Base-by-base conservation (phyloP, 139 green algal species). In the Auxenochlorella pyrenoidosa region DNA sequence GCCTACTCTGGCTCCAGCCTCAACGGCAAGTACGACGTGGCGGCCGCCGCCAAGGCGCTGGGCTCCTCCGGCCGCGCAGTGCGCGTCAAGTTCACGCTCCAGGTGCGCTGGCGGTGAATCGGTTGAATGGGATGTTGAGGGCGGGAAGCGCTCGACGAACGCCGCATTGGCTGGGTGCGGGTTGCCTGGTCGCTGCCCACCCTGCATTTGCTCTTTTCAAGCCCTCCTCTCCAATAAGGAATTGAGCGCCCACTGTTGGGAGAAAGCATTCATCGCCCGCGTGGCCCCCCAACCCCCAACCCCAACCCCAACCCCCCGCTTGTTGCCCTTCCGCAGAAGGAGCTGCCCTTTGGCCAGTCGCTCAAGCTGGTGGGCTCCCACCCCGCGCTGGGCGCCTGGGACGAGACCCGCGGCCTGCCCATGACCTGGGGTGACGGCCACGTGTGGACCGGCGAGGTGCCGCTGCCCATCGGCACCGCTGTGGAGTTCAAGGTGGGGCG, bases 401-500 rank as follows among this genome's bases (percentile, higher is more conserved):
- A 87, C 43, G 82, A 71, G 58, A 54, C 34, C 34, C 38, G 38
- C 43, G 82, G 54, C 36, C 58, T 72, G 34, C 24, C 32, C 51
- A 71, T 87, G 47, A 80, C 63, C 70, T 87, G 78, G 78, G 54
- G 78, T 36, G 78, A 83, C 24, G 78, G 78, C 51, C 51, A 83
- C 78, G 34, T 41, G 34, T 87, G 82, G 82, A 80, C 24, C 44
- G 65, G 32, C n/a, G 65, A 32, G 40, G 58, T 80, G 47, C 38
- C 63, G 10, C 44, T 87, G 71, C 70, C 70, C 51, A 38, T 63
- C 8, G 63, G 82, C 82, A 82, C 51, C 34, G 58, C 47, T 22
- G n/a, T 87, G 60, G 82, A 87, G 66, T 87, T 87, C 71, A 87
- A 87, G 71, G 71, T 82, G 70, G 32, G 75, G 41, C 13, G 19